Percentiles rank a stretch among this genome's conserved stretches.
Evolutionary conservation across 2,329 filamentous ascomycete genomes (phyloP).

Genomic region (Aspergillus quadrilineatus): DNA sequence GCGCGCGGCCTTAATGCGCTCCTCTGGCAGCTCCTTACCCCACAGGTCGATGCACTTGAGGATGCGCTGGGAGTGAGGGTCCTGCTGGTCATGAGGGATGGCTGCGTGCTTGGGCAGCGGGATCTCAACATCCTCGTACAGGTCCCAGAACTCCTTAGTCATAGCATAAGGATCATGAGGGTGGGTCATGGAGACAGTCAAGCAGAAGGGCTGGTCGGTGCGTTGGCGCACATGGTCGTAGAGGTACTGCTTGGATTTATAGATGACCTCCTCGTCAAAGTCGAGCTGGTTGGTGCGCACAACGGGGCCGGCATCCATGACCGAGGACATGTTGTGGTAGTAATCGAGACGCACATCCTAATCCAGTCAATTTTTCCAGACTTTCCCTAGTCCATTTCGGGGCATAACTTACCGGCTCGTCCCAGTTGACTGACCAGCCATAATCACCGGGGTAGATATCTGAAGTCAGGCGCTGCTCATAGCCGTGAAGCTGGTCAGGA

Average conservation of each 20-base stretch:
- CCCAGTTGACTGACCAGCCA: constrained; percentile 95
- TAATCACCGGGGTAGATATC: constrained; percentile 95
- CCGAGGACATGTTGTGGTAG: constrained; percentile 95
- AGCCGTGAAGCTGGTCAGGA: constrained; percentile 84
- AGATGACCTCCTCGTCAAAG: constrained; percentile 96
- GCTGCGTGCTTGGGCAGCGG: constrained; percentile 69
- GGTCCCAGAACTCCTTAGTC: constrained; percentile 87
- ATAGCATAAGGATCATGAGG: constrained; percentile 96
- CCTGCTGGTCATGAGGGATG: constrained; percentile 77
- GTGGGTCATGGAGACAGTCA: constrained; percentile 92
- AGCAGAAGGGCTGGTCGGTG: constrained; percentile 72
- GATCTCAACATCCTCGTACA: constrained; percentile 87
- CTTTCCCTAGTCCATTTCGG: neutral
- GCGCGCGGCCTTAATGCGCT: constrained; percentile 80
- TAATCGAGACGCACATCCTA: constrained; percentile 70
- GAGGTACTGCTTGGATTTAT: constrained; percentile 82
- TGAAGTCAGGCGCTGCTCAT: constrained; percentile 86
- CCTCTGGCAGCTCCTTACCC: constrained; percentile 77
- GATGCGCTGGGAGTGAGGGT: constrained; percentile 82
- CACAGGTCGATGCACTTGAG: constrained; percentile 84
- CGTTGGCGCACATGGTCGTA: constrained; percentile 87
- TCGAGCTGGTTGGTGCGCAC: constrained; percentile 92
- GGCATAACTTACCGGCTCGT: constrained; percentile 63
- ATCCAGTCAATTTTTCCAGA: constrained; percentile 15
- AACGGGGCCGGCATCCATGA: constrained; percentile 83